Conservation (phyloP, 2,329 filamentous ascomycete genomes). For the Hymenoscyphus occultus region DNA sequence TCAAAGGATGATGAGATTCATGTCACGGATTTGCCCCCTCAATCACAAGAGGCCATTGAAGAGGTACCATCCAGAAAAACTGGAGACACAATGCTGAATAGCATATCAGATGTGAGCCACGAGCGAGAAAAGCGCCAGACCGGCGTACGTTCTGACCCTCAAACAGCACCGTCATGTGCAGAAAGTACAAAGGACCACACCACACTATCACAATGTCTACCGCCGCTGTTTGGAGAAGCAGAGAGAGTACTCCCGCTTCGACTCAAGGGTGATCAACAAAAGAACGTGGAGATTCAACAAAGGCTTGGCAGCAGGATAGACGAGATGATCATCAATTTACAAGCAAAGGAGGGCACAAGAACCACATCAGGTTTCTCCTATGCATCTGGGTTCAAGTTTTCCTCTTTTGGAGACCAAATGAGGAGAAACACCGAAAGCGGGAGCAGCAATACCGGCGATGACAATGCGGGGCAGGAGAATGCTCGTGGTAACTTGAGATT, state of each 20-base stretch:
- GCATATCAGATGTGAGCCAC: neutral
- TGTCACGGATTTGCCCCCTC: neutral
- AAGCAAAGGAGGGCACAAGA: neutral
- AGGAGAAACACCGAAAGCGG: neutral
- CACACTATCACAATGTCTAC: neutral
- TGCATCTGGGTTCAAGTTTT: constrained; percentile 1
- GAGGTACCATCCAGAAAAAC: neutral
- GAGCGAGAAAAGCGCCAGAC: neutral
- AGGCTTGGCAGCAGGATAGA: constrained; percentile 3
- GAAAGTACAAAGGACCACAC: neutral
- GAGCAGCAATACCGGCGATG: constrained; percentile 3
- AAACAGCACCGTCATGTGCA: neutral
- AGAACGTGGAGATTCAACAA: neutral
- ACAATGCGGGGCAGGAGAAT: neutral
- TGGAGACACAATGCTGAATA: neutral
- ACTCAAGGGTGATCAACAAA: neutral
- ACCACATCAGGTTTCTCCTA: neutral
- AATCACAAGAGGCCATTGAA: neutral
- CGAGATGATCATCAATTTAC: neutral
- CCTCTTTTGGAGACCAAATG: constrained; percentile 6
- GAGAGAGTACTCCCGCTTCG: neutral
- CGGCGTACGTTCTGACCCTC: neutral
- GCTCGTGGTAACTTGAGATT: neutral
- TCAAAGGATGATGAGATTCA: neutral
- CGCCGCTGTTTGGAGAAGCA: neutral